Evolutionary conservation across 1,284 basidiomycete genomes (phyloP), one percentile per base, ranked within the genome.

Genomic region (Trametes versicolor): DNA sequence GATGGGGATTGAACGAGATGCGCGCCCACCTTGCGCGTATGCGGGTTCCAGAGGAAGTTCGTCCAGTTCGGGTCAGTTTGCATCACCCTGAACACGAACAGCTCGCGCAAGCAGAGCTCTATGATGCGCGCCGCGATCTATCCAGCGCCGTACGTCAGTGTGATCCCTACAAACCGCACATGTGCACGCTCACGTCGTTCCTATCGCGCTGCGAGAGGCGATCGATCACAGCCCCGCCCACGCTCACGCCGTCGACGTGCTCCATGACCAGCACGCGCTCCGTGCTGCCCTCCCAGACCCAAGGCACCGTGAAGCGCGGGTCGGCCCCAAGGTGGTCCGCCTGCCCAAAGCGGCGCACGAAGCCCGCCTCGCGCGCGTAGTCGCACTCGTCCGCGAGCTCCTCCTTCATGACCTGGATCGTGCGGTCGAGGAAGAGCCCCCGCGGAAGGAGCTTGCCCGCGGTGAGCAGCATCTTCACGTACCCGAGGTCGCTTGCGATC

Each of bases 1-100:
- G 9, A 6, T 12, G n/a, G 27, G 5, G 37, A 13, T 45, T n/a
- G n/a, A n/a, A n/a, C n/a, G 36, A 25, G 39, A 62, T 19, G 25
- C 53, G 36, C 6, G 60, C 71, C 15, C 29, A 86, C 85, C 79
- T 87, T 80, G 52, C 83, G 82, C 1, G 88, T 87, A 4, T 78
- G 63, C 4, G 82, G 74, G 77, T 97, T 93, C 88, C 92, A 99
- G 32, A 99, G 81, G 80, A 99, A 99, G 78, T 99, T 99, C 25
- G 94, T 94, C 94, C 95, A 99, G 75, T 99, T 99, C 1, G 98
- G 97, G 77, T 99, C 97, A 0, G 97, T 99, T 78, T 99, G 98
- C 98, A 99, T 99, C 52, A 93, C 81, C 27, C 94, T 84, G 81
- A 97, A 98, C 64, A 90, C 83, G 79, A 99, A 98, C 15, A 99